Evolutionary conservation across 2,329 filamentous ascomycete species (phyloP).

Genomic region (Paramyrothecium sp.): DNA sequence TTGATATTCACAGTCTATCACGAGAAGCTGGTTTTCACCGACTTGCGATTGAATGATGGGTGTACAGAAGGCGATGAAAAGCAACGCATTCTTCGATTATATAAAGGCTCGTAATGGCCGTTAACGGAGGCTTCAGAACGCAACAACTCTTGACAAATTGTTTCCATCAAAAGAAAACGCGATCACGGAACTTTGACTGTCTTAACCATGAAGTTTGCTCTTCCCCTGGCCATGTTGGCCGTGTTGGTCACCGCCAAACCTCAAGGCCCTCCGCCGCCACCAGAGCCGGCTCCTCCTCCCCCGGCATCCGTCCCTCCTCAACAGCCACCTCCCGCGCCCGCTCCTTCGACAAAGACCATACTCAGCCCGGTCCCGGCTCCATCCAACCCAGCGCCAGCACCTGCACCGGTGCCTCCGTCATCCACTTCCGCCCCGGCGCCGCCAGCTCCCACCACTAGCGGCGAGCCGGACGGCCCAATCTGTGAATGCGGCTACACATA

Average conservation of each 20-base stretch:
- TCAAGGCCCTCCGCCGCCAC: constrained; percentile 13
- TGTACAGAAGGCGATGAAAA: no score
- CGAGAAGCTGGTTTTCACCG: no score
- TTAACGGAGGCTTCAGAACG: no score
- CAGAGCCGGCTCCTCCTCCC: constrained; percentile 10
- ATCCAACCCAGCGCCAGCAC: constrained; percentile 16
- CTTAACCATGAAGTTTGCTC: constrained; percentile 22
- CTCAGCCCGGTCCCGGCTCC: constrained; percentile 16
- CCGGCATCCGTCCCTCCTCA: constrained; percentile 6
- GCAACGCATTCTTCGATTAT: no score
- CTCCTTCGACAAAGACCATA: constrained; percentile 5
- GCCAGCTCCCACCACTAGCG: constrained; percentile 12
- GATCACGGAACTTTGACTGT: not conserved
- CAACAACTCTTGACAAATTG: no score
- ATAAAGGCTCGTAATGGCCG: no score
- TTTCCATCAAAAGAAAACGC: not conserved
- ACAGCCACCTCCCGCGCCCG: constrained; percentile 2
- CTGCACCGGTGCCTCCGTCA: constrained; percentile 13
- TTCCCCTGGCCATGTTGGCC: constrained; percentile 17
- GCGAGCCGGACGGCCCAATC: constrained; percentile 24
- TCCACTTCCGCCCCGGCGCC: constrained; percentile 13
- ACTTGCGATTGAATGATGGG: no score
- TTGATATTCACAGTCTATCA: no score
- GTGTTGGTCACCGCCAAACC: constrained; percentile 21
- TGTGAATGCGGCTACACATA: constrained; percentile 42